Conservation (phyloP, 2,329 filamentous ascomycete genomes). For the Xylariaceae sp. region DNA sequence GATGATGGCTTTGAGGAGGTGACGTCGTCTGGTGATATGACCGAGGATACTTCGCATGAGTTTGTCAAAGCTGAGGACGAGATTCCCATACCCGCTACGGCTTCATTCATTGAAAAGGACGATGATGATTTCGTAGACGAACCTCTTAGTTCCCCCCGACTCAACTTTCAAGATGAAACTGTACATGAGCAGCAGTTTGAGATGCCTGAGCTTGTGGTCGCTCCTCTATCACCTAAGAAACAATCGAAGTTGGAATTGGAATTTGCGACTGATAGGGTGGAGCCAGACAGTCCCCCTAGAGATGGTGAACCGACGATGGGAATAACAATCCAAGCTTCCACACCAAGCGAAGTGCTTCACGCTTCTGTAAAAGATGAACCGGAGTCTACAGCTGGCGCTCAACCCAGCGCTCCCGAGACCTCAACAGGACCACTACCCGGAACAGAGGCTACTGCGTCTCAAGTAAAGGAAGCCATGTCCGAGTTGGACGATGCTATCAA, state of each 20-base stretch:
- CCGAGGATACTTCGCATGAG: slow-evolving; percentile 66
- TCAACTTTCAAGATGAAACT: slow-evolving; percentile 56
- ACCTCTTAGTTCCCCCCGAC: slow-evolving; percentile 61
- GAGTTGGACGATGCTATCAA: not conserved
- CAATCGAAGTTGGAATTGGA: slow-evolving; percentile 24
- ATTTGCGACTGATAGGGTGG: slow-evolving; percentile 14
- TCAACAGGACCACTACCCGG: not conserved
- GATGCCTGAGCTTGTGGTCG: slow-evolving; percentile 52
- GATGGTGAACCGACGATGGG: not conserved
- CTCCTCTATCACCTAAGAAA: slow-evolving; percentile 52
- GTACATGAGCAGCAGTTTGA: slow-evolving; percentile 47
- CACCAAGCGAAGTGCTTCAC: not conserved
- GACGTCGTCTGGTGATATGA: slow-evolving; percentile 60
- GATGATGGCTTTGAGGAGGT: slow-evolving; percentile 96
- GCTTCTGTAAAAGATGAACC: not conserved
- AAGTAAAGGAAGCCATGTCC: not conserved
- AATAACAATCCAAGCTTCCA: not conserved
- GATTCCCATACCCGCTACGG: slow-evolving; percentile 35
- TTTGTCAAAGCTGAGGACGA: slow-evolving; percentile 57
- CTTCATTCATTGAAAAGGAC: slow-evolving; percentile 50
- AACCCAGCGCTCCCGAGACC: slow-evolving; percentile 9
- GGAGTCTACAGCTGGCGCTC: not conserved
- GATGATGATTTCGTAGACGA: slow-evolving; percentile 76
- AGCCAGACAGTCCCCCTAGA: not conserved
- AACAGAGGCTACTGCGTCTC: not conserved